These are phyloP conservation scores for Phaseolus coccineus DNA, from an alignment of 331 rosid species.

Conservation along the genomic window DNA sequence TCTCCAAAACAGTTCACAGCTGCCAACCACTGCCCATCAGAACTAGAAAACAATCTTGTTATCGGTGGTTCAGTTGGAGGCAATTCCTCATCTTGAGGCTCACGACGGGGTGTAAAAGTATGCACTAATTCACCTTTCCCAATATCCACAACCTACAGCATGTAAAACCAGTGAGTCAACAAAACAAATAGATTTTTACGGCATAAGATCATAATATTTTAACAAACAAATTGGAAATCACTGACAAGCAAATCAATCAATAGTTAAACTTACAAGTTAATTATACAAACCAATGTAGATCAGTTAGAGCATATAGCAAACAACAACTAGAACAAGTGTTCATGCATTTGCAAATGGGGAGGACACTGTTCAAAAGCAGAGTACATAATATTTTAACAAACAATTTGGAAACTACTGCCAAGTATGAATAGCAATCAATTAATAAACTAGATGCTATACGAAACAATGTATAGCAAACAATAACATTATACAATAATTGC, in stretches of 20 bases:
- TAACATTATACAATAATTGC: background rate
- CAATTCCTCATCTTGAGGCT: slow-evolving; percentile 58
- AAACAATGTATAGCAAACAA: background rate
- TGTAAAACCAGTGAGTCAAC: slow-evolving; percentile 34
- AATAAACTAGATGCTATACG: background rate
- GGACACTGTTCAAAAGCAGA: background rate
- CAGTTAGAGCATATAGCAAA: background rate
- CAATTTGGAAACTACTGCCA: background rate
- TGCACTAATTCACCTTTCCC: slow-evolving; percentile 54
- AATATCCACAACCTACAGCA: slow-evolving; percentile 75
- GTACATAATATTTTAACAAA: background rate
- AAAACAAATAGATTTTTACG: slow-evolving; percentile 3
- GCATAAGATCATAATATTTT: slow-evolving; percentile 6
- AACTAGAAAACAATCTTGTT: slow-evolving; percentile 86
- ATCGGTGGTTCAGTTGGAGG: slow-evolving; percentile 91
- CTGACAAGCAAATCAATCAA: background rate
- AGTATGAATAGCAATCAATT: background rate
- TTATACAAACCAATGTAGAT: background rate
- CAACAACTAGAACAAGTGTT: background rate
- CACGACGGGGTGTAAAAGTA: slow-evolving; percentile 74
- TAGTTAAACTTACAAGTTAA: background rate
- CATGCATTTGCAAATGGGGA: background rate
- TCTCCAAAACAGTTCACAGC: slow-evolving; percentile 98
- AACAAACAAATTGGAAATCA: background rate
- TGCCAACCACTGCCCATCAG: slow-evolving; percentile 97